A percentile compares a stretch with the other conserved stretches of the same genome.
phyloP scores from a whole-genome alignment of 1,284 basidiomycete genomes.

The Microstroma glucosiphilum region DNA sequence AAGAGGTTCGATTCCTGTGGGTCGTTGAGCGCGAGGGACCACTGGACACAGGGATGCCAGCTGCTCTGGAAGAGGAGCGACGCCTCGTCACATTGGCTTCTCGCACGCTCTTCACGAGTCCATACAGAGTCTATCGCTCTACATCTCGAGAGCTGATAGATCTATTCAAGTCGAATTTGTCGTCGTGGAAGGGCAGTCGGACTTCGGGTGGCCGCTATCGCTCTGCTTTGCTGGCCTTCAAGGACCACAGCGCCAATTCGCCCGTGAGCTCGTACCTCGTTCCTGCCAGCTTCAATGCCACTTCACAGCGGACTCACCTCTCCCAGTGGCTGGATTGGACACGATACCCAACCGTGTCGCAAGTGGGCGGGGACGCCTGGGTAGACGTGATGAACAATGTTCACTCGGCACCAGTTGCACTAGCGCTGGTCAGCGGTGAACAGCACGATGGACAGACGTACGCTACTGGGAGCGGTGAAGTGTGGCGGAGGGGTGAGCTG shows the following conservation, averaged over 20 bases:
- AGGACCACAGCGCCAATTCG: slow-evolving; percentile 25
- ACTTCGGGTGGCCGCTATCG: slow-evolving; percentile 13
- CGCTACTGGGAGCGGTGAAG: slow-evolving; percentile 18
- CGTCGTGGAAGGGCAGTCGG: slow-evolving; percentile 11
- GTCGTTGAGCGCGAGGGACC: too few relatives aligned
- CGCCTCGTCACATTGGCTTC: slow-evolving; percentile 17
- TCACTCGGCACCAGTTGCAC: slow-evolving; percentile 28
- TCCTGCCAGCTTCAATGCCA: not conserved
- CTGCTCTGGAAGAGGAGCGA: not conserved
- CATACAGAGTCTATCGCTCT: slow-evolving; percentile 24
- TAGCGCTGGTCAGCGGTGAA: slow-evolving; percentile 36
- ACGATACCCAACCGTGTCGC: slow-evolving; percentile 30
- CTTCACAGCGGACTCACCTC: slow-evolving; percentile 9
- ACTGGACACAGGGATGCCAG: not conserved
- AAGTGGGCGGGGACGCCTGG: slow-evolving; percentile 35
- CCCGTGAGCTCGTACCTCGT: slow-evolving; percentile 25
- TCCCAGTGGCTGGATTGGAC: slow-evolving; percentile 30
- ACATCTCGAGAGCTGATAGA: slow-evolving; percentile 27
- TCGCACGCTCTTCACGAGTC: slow-evolving; percentile 14
- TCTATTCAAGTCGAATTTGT: slow-evolving; percentile 19
- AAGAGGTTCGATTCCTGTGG: slow-evolving; percentile 37
- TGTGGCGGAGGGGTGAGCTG: slow-evolving; percentile 28
- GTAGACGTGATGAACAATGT: slow-evolving; percentile 30
- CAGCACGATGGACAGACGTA: slow-evolving; percentile 19
- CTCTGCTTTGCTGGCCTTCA: slow-evolving; percentile 44